Base-by-base conservation (phyloP, 805 yeast species). In the Komagataella ulmi region DNA sequence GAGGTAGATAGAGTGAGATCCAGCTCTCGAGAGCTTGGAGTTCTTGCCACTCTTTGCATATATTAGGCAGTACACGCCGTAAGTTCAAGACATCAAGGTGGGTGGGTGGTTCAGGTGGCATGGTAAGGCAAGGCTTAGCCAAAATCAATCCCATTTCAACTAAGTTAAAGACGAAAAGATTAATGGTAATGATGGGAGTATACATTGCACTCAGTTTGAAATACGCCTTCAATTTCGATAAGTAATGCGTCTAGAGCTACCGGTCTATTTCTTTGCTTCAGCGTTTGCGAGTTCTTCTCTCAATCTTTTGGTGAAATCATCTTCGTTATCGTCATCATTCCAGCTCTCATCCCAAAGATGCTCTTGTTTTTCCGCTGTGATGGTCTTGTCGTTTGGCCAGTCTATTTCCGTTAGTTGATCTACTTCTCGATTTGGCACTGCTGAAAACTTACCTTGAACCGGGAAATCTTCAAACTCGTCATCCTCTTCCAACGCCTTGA, bases 391-490 rank as follows among this genome's bases (percentile, higher is more conserved):
- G 44, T 73, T 75, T n/a, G 77, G 67, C 96, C 96, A 89, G 58
- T 84, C 81, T 69, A 49, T 2, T 17, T 12, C 23, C 2, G 49
- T 53, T 52, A 40, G 12, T 44, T 40, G 7, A 43, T 17, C 17
- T 10, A 47, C 12, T 6, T n/a, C 17, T 8, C 17, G 21, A 12
- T 17, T 6, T 17, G 19, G 17, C 21, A 7, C n/a, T 19, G 10
- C 43, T 5, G 12, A 23, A 40, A 46, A 65, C 76, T 47, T 57
- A 74, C 78, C 75, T 62, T 89, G 96, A 52, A 80, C 88, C 14
- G 96, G 97, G 72, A 91, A 91, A 64, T 91, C 98, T 70, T 91
- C 98, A 63, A 91, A 91, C 66, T 90, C 97, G 64, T 91, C 98
- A 62, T 91, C 97, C 60, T 91, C 97, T 64, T 91, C 98, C 49